These are phyloP conservation scores for Zancudomyces culisetae DNA, from an alignment of 371 early-diverging fungal genomes.

Conservation along the genomic window DNA sequence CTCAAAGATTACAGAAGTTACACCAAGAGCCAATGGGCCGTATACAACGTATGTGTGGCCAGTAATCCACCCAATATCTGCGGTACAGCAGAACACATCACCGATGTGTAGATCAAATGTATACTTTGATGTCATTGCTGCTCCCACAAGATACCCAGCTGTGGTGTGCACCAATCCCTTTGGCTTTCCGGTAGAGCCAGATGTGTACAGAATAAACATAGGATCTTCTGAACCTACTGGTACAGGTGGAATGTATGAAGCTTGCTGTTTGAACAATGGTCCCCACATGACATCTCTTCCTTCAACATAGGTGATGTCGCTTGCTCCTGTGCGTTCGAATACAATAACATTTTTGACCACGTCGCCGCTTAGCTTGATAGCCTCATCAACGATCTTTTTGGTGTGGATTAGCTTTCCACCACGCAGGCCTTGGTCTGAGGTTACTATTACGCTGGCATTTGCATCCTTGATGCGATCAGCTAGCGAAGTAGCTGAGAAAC, in stretches of 20 bases:
- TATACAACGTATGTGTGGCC: conserved; percentile 84
- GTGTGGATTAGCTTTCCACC: conserved; percentile 75
- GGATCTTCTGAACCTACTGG: conserved; percentile 84
- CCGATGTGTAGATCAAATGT: conserved; percentile 73
- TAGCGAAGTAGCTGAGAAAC: conserved; percentile 75
- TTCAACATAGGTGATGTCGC: conserved; percentile 41
- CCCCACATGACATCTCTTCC: conserved; percentile 79
- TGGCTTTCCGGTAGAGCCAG: conserved; percentile 87
- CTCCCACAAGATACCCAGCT: conserved; percentile 87
- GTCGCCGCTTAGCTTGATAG: conserved; percentile 44
- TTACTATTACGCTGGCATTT: conserved; percentile 52
- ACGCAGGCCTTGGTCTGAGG: conserved; percentile 71
- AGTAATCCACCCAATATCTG: conserved; percentile 68
- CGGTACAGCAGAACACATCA: conserved; percentile 72
- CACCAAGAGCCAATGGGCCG: conserved; percentile 80
- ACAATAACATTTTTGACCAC: conserved; percentile 75
- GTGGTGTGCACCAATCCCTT: conserved; percentile 86
- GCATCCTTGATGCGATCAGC: conserved; percentile 66
- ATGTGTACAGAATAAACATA: conserved; percentile 91
- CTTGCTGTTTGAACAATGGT: conserved; percentile 50
- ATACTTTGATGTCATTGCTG: conserved; percentile 65
- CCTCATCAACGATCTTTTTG: conserved; percentile 82
- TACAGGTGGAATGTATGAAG: conserved; percentile 60
- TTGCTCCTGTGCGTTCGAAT: conserved; percentile 65
- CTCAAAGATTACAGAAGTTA: conserved; percentile 86